These are phyloP conservation scores for Houttuynia cordata DNA, from an alignment of 164 flowering plant genomes.

Conservation along the genomic window DNA sequence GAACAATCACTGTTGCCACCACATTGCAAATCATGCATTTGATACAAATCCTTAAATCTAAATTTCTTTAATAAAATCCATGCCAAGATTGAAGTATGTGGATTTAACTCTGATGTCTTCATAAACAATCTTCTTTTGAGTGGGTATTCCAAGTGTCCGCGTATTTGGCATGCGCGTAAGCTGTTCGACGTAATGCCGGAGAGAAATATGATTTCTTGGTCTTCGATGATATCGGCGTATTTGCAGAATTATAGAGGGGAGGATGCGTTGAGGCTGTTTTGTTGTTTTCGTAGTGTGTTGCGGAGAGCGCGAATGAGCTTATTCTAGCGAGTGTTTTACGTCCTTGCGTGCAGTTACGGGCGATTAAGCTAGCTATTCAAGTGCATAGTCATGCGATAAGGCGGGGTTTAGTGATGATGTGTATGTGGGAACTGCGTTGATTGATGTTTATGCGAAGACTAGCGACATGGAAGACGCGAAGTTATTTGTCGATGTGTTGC, in stretches of 20 bases:
- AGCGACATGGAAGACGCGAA: constrained; percentile 35
- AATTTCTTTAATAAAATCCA: constrained; percentile 19
- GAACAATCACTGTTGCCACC: no score
- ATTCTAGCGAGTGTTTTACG: constrained; percentile 46
- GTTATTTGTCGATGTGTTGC: constrained; percentile 33
- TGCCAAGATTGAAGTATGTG: constrained; percentile 28
- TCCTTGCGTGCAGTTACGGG: constrained; percentile 30
- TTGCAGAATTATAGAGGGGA: constrained; percentile 24
- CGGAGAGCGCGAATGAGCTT: constrained; percentile 35
- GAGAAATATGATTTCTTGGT: constrained; percentile 43
- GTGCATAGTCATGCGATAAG: constrained; percentile 35
- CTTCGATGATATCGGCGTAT: constrained; percentile 42
- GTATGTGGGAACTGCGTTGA: constrained; percentile 49
- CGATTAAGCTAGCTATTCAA: constrained; percentile 20
- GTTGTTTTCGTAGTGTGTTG: constrained; percentile 15
- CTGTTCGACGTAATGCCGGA: constrained; percentile 47
- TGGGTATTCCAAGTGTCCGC: constrained; percentile 22
- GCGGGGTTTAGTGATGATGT: constrained; percentile 36
- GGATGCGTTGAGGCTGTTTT: constrained; percentile 32
- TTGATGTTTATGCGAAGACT: constrained; percentile 44
- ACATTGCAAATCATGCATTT: constrained; percentile 22
- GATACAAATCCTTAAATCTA: constrained; percentile 9
- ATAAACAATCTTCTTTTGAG: constrained; percentile 30
- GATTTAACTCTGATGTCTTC: constrained; percentile 32
- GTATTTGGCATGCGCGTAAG: constrained; percentile 18